Evolutionary conservation across 176 grass and related monocot genomes (phyloP), one percentile per base, ranked within the genome.

Genomic region (Avena sativa): DNA sequence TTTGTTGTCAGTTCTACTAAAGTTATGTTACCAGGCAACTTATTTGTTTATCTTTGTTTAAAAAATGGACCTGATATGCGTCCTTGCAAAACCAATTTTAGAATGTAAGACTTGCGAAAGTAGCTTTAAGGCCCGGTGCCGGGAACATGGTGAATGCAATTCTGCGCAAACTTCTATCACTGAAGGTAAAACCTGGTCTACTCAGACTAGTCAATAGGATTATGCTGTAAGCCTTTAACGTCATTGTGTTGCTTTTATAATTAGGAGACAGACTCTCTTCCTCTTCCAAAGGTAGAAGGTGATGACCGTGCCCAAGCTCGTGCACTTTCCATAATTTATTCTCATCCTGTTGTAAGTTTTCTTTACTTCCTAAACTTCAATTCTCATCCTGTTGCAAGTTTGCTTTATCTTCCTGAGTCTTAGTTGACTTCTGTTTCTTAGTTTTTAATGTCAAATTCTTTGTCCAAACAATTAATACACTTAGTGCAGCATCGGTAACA

Each of bases 61-160:
- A 79, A 65, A 79, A 53, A 47, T 30, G 2, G 48, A 79, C 72
- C 17, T 86, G 69, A 66, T 79, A 51, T 26, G 3, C 83, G 78
- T 87, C 14, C 14, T n/a, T 48, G 19, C 74, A 79, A 79, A 79
- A 48, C 74, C 52, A 85, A 67, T 88, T 93, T 87, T 83, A 98
- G 96, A 98, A 95, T 86, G 96, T 98, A 85, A 91, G 88, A 71
- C 91, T 98, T 70, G 91, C 96, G 34, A 95, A 95, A 92, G 85
- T 92, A 86, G 92, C 90, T 93, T 78, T 98, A 89, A 98, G 96
- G 78, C 89, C 88, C 72, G 96, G 93, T 68, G 96, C 96, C 71
- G 96, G 93, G 79, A 98, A 98, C 75, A 86, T 98, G 92, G 96
- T 95, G 59, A 98, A 94, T 91, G 96, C 88, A 55, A 90, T 98